phyloP scores from a whole-genome alignment of 2,329 filamentous ascomycete species.

The Claviceps spartinae region DNA sequence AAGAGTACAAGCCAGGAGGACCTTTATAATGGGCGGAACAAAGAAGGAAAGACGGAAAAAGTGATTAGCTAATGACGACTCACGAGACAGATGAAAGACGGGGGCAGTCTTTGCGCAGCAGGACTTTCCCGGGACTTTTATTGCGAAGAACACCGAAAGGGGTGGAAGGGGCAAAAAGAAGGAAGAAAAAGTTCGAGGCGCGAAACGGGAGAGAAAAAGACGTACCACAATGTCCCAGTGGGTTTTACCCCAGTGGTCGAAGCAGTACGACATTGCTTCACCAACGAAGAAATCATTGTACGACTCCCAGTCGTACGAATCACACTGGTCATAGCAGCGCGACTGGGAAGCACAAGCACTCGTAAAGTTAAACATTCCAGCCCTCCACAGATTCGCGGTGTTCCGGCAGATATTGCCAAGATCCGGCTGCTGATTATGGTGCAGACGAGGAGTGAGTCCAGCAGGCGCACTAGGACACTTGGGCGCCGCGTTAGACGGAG shows the following conservation, averaged over 20 bases:
- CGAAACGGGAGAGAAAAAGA: neutral
- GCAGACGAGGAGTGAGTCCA: neutral
- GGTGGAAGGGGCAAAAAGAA: neutral
- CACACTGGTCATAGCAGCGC: neutral
- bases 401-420: neutral
- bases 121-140: too few relatives aligned
- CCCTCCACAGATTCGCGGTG: neutral
- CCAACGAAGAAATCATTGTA: neutral
- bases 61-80: neutral
- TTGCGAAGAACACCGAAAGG: neutral
- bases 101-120: too few relatives aligned
- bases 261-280: neutral
- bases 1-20: neutral
- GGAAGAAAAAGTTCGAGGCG: too few relatives aligned
- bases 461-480: neutral
- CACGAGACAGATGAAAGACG: too few relatives aligned
- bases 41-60: neutral
- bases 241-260: neutral
- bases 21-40: neutral
- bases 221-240: neutral
- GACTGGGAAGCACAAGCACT: neutral
- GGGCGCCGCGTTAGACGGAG: neutral
- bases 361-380: neutral
- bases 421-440: neutral
- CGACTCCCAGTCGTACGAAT: neutral